A percentile compares a stretch with the other conserved stretches of the same genome.
Conservation (phyloP, 2,329 filamentous ascomycete species). For the Botrytis byssoidea region DNA sequence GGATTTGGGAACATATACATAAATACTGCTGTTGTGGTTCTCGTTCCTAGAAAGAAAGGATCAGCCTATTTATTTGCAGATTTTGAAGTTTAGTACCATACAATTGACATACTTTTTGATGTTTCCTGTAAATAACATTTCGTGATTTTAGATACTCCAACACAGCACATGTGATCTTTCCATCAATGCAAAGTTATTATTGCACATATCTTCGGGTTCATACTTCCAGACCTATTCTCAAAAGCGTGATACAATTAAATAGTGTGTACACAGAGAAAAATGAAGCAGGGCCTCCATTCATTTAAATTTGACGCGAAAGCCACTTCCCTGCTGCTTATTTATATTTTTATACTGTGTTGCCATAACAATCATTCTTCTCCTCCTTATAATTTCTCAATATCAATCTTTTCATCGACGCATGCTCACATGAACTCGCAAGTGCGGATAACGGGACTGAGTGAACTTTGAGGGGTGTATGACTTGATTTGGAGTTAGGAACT, state of each 20-base stretch:
- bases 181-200: neutral
- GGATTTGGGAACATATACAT: neutral
- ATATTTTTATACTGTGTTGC: accelerated
- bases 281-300: neutral
- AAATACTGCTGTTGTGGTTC: neutral
- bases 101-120: neutral
- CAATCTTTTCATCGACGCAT: neutral
- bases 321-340: neutral
- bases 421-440: neutral
- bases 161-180: neutral
- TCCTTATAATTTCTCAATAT: neutral
- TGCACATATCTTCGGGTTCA: accelerated
- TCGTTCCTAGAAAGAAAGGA: neutral
- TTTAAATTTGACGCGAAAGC: neutral
- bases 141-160: neutral
- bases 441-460: neutral
- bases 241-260: neutral
- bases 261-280: neutral
- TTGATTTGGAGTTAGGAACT: neutral
- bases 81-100: neutral
- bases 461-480: neutral
- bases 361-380: neutral
- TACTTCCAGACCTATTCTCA: neutral
- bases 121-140: neutral
- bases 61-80: neutral